Percentiles rank a stretch among this genome's conserved stretches.
These are phyloP conservation scores for Bocquillonia castaneifolia DNA, from an alignment of 441 rosid genomes.

Conservation along the genomic window DNA sequence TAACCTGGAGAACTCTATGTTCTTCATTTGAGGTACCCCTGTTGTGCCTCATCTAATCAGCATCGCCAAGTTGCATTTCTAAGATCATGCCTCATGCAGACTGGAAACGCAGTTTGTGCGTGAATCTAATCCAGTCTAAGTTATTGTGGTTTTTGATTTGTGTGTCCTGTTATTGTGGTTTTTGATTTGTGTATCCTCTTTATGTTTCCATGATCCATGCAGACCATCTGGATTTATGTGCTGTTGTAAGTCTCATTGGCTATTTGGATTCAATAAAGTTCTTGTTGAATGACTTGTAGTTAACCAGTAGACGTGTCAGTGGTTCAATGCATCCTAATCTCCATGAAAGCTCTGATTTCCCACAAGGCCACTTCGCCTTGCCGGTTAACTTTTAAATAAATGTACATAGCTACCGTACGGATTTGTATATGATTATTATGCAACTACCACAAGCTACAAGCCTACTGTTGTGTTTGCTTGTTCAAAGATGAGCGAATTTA, in stretches of 20 bases:
- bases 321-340: too few species aligned
- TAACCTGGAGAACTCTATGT: slow-evolving; percentile 59
- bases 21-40: slow-evolving; percentile 41
- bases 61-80: neutral
- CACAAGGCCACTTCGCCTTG: too few species aligned
- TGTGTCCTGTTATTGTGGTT: neutral
- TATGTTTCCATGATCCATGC: neutral
- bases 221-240: neutral
- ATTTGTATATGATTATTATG: too few species aligned
- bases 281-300: neutral
- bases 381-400: too few species aligned
- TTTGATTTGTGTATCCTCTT: neutral
- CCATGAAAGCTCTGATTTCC: too few species aligned
- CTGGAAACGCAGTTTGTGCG: slow-evolving; percentile 42
- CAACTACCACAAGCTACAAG: too few species aligned
- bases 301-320: too few species aligned
- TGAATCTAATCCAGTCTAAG: slow-evolving; percentile 40
- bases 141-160: neutral
- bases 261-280: slow-evolving; percentile 1
- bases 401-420: too few species aligned
- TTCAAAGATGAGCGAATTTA: too few species aligned
- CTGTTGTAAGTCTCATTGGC: neutral
- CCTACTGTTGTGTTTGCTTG: too few species aligned
- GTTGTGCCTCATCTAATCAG: neutral
- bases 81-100: slow-evolving; percentile 7